A percentile compares a stretch with the other conserved stretches of the same genome.
Evolutionary conservation across 441 rosid species (phyloP).

Genomic region (Adansonia gregorii): DNA sequence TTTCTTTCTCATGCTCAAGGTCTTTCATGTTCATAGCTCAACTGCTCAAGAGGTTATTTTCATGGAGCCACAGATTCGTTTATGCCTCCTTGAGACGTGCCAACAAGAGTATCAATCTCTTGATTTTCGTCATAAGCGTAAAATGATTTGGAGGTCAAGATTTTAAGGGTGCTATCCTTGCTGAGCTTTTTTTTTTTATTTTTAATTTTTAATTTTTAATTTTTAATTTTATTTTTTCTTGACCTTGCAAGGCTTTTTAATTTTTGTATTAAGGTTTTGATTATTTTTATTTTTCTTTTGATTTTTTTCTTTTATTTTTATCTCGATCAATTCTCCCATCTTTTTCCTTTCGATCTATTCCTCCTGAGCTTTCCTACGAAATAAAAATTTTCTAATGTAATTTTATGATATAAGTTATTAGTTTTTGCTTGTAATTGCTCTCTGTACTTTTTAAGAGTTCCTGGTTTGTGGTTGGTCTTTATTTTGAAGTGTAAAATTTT

Average conservation of each 20-base stretch:
- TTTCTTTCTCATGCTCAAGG: slow-evolving; percentile 22
- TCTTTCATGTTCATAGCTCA: not conserved
- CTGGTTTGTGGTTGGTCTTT: not conserved
- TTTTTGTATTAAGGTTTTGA: not conserved
- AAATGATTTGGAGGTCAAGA: not conserved
- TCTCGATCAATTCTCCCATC: slow-evolving; percentile 5
- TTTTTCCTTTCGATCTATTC: slow-evolving; percentile 29
- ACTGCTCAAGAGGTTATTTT: not conserved
- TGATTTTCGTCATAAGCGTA: slow-evolving; percentile 1
- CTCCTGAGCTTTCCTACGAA: slow-evolving; percentile 47
- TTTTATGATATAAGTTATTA: too few relatives aligned
- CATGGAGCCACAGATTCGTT: not conserved
- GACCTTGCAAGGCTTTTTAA: slow-evolving; percentile 75
- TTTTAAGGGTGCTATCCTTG: slow-evolving; percentile 51
- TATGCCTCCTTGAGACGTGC: not conserved
- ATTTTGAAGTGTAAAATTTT: not conserved
- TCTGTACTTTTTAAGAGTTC: not conserved
- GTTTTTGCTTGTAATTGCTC: not conserved
- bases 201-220: not conserved
- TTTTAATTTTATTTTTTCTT: slow-evolving; percentile 50
- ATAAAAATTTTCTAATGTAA: not conserved
- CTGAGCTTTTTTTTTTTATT: slow-evolving; percentile 52
- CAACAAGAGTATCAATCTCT: not conserved
- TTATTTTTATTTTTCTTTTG: not conserved
- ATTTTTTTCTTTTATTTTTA: not conserved